Evolutionary conservation across 139 green algal species (phyloP).

Genomic region (Picochlorum costavermella): DNA sequence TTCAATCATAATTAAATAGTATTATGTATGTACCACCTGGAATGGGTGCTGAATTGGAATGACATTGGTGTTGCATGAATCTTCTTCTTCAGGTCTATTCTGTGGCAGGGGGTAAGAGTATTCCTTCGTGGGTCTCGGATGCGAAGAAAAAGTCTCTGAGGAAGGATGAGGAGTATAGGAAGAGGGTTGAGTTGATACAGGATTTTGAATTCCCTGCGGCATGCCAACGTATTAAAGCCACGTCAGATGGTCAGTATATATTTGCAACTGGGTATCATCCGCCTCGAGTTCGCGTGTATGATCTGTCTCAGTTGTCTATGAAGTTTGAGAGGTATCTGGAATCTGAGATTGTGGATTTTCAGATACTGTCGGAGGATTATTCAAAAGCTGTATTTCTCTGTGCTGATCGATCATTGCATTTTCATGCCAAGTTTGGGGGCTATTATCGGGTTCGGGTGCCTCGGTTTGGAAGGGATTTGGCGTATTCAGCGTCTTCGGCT

Average conservation of each 20-base stretch:
- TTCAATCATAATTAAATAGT: too few relatives aligned
- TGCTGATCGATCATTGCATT: slow-evolving; percentile 67
- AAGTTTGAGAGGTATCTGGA: slow-evolving; percentile 97
- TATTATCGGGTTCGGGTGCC: slow-evolving; percentile 78
- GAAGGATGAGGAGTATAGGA: slow-evolving; percentile 74
- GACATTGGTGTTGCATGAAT: background rate
- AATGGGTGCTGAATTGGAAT: background rate
- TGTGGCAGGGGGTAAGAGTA: slow-evolving; percentile 68
- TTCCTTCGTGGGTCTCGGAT: slow-evolving; percentile 84
- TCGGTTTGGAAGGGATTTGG: slow-evolving; percentile 66
- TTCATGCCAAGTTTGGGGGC: slow-evolving; percentile 87
- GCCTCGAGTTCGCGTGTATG: slow-evolving; percentile 67
- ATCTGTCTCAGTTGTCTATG: slow-evolving; percentile 84
- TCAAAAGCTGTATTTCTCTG: slow-evolving; percentile 91
- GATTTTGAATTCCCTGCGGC: slow-evolving; percentile 81
- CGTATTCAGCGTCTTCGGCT: slow-evolving; percentile 62
- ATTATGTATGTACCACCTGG: background rate
- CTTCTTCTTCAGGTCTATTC: slow-evolving; percentile 71
- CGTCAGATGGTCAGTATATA: slow-evolving; percentile 78
- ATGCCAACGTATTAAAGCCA: slow-evolving; percentile 77
- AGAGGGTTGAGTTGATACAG: slow-evolving; percentile 75
- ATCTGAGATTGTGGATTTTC: slow-evolving; percentile 88
- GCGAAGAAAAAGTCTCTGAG: slow-evolving; percentile 72
- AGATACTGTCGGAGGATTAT: slow-evolving; percentile 90
- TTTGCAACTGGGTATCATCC: slow-evolving; percentile 77